Base-by-base conservation (phyloP, 176 grass and related monocot genomes). In the Eleusine indica region DNA sequence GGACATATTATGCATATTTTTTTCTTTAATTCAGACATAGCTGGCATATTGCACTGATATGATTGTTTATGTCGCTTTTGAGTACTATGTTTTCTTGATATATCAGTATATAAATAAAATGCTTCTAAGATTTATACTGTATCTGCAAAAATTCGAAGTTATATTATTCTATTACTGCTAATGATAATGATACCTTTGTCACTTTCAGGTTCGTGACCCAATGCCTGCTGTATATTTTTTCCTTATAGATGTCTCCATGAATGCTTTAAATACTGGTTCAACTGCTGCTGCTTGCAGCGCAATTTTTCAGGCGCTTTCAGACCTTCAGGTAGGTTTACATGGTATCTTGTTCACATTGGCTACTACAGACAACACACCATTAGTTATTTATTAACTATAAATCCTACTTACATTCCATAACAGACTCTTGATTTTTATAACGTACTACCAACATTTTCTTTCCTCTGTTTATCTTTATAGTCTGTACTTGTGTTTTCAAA, bases 201-300 rank as follows among this genome's bases (percentile, higher is more conserved):
- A n/a, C 37, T 82, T 83, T 83, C 91, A 97, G 94, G 94, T 98
- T 39, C 93, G 96, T 66, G 96, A 98, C n/a, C 96, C 96, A 69
- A 98, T 98, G 96, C 96, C 93, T 71, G 91, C 92, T 80, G 93
- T 98, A n/a, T 98, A 91, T 89, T 98, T 98, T 78, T 98, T 98
- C 85, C 80, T 98, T 66, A 87, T 98, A 79, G 96, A 98, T 80
- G 93, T 95, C 74, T 93, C 96, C 21, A 91, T 98, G 96, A 98
- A 98, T 85, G 91, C 93, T 22, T 60, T 98, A 82, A 87, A 92
- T 48, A 95, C 91, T 51, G 96, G 93, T 70, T 91, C 93, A 80
- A 91, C 93, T 77, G 96, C 96, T 58, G 96, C 96, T 56, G 87
- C 96, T 74, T 98, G 96, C 89, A 95, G 87, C 88, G 93, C 96